Evolutionary conservation across 2,329 filamentous ascomycete genomes (phyloP), one percentile per base, ranked within the genome.

Genomic region (Colletotrichum melonis): DNA sequence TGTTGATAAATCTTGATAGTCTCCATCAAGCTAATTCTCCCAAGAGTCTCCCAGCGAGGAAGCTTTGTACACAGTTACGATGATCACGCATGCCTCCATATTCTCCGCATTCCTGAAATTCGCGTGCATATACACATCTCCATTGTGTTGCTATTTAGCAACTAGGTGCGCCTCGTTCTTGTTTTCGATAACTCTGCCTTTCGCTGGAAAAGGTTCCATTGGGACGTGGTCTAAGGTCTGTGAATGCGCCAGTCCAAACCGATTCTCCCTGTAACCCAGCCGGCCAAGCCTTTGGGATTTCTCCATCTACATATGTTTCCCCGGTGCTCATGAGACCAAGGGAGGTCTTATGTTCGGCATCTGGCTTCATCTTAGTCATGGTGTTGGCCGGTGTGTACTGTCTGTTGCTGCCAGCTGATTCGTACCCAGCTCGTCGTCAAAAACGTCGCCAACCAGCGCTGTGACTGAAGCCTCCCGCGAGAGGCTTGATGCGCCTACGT

Each of bases 11-110:
- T 62, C 19, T 57, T 56, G 11, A 9, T 62, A 30, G 35, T 66
- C 28, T 57, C 28, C 22, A 65, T 66, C 42, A 54, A 54, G 35
- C 62, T 49, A 38, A 35, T 70, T 65, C 35, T 60, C 55, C 35
- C 46, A 46, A 60, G 24, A 35, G 11, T 59, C 49, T 35, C 57
- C n/a, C 42, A 26, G 54, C 26, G n/a, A 22, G 22, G 38, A 52
- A 22, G 22, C 19, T 19, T 59, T 24, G 9, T 22, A 16, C 16
- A n/a, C 24, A 65, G 30, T 16, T n/a, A 12, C 55, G 32, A 55
- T 42, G 9, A n/a, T 26, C 22, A 60, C 9, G 32, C 14, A 8
- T 26, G 11, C 4, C 14, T 9, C 14, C 54, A 26, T 32, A 7
- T 14, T 16, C 16, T 46, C 14, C 12, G 26, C 66, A 54, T 8